A percentile compares a stretch with the other conserved stretches of the same genome.
These are phyloP conservation scores for Suillus spraguei DNA, from an alignment of 768 basidiomycete species.

Conservation along the genomic window DNA sequence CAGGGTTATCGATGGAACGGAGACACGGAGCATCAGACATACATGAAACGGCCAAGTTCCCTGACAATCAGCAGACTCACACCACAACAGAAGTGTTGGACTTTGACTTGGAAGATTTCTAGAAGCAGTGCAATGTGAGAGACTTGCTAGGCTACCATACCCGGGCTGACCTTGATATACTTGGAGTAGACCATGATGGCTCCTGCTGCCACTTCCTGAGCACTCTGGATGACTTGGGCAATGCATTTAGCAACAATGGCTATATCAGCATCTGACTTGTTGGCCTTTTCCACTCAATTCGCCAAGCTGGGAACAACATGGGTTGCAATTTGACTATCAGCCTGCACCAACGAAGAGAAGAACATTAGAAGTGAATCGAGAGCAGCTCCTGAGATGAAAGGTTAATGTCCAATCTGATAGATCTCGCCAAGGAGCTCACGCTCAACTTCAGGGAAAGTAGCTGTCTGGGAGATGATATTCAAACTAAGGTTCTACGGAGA, in stretches of 20 bases:
- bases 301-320: slow-evolving; percentile 81
- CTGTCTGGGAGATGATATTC: slow-evolving; percentile 59
- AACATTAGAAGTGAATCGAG: slow-evolving; percentile 84
- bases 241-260: slow-evolving; percentile 85
- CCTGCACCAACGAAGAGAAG: slow-evolving; percentile 79
- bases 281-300: slow-evolving; percentile 62
- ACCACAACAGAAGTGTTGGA: slow-evolving; percentile 69
- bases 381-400: slow-evolving; percentile 72
- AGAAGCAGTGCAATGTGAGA: slow-evolving; percentile 14
- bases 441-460: slow-evolving; percentile 79
- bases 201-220: slow-evolving; percentile 73
- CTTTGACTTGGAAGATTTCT: slow-evolving; percentile 66
- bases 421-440: slow-evolving; percentile 63
- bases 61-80: slow-evolving; percentile 87
- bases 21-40: slow-evolving; percentile 15
- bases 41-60: slow-evolving; percentile 93
- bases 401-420: slow-evolving; percentile 76
- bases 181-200: slow-evolving; percentile 87
- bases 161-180: slow-evolving; percentile 61
- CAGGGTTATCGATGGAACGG: slow-evolving; percentile 10
- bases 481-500: no score
- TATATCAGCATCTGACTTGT: slow-evolving; percentile 54
- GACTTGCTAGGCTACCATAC: neutral
- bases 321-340: slow-evolving; percentile 81
- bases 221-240: slow-evolving; percentile 75